Conservation (phyloP, 129 eudicot genomes). For the Silybum marianum region DNA sequence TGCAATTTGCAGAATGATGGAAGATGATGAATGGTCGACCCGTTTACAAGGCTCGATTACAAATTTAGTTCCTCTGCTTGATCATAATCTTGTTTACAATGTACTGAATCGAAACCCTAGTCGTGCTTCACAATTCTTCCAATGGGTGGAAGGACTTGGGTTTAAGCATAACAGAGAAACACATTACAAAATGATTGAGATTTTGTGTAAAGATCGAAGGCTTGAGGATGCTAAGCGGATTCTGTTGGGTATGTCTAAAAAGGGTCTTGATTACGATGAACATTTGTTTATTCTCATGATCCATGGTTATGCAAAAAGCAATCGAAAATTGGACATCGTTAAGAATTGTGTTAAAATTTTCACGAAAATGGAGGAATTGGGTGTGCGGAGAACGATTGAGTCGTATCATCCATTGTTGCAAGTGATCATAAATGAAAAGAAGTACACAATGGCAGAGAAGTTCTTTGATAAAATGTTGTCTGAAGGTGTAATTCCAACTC, state of each 20-base stretch:
- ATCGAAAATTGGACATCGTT: slow-evolving; percentile 49
- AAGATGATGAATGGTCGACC: slow-evolving; percentile 67
- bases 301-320: slow-evolving; percentile 56
- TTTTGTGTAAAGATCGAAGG: slow-evolving; percentile 59
- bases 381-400: slow-evolving; percentile 53
- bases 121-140: slow-evolving; percentile 70
- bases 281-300: slow-evolving; percentile 71
- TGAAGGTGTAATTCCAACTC: slow-evolving; percentile 64
- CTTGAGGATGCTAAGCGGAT: slow-evolving; percentile 73
- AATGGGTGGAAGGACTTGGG: slow-evolving; percentile 63
- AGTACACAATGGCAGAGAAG: slow-evolving; percentile 71
- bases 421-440: slow-evolving; percentile 59
- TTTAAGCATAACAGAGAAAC: slow-evolving; percentile 51
- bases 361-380: slow-evolving; percentile 65
- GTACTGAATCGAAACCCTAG: slow-evolving; percentile 51
- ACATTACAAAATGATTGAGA: slow-evolving; percentile 54
- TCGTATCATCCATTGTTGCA: slow-evolving; percentile 58
- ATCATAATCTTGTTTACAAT: slow-evolving; percentile 54
- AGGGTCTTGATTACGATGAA: slow-evolving; percentile 69
- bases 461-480: slow-evolving; percentile 67
- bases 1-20: slow-evolving; percentile 65
- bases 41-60: slow-evolving; percentile 67
- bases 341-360: slow-evolving; percentile 73
- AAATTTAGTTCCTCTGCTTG: slow-evolving; percentile 51
- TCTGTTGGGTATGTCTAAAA: slow-evolving; percentile 58